Evolutionary conservation across 2,329 filamentous ascomycete genomes (phyloP), one percentile per base, ranked within the genome.

Genomic region (Ceratocystis variospora): DNA sequence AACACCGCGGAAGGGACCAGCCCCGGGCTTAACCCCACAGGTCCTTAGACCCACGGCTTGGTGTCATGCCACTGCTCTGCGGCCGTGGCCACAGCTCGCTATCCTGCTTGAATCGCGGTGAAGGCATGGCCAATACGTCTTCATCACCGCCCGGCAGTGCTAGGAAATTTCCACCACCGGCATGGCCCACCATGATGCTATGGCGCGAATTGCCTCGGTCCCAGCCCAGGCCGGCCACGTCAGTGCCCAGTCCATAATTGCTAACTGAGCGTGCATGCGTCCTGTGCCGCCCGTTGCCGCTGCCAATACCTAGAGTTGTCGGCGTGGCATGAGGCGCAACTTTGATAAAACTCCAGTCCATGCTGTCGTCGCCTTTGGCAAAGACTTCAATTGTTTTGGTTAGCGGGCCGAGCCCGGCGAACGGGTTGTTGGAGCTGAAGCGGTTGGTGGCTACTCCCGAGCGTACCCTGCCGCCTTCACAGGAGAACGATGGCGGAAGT

Each of bases 401-500:
- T 5, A 82, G 76, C 44, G 76, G 71, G 22, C 73, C 72, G 6
- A 73, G 71, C 5, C 71, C 71, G 1, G 79, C 81, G 69, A 83
- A 84, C 1, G 82, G 82, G 70, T 85, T 85, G 72, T 84, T 85
- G 68, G 82, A 84, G 72, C 81, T 83, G 74, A 84, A 82, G 5
- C 82, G 80, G 61, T 71, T 70, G 7, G 63, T 62, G 2, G 62
- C 66, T 28, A 65, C 19, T 3, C 62, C 66, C 2, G 66, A 67
- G 69, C 45, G 71, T 61, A 41, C 70, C 4, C 37, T 41, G 69
- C 44, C 72, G 70, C 5, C 73, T 70, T 53, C 68, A 63, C 62
- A 67, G 55, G 62, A 65, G 12, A 59, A 66, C 2, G 59, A 55
- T 59, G 71, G 71, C 22, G 50, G 63, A 19, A 64, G 37, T 5